These are phyloP conservation scores for Xenosphaeropsis pyriputrescens DNA, from an alignment of 2,329 filamentous ascomycete genomes.

Conservation along the genomic window DNA sequence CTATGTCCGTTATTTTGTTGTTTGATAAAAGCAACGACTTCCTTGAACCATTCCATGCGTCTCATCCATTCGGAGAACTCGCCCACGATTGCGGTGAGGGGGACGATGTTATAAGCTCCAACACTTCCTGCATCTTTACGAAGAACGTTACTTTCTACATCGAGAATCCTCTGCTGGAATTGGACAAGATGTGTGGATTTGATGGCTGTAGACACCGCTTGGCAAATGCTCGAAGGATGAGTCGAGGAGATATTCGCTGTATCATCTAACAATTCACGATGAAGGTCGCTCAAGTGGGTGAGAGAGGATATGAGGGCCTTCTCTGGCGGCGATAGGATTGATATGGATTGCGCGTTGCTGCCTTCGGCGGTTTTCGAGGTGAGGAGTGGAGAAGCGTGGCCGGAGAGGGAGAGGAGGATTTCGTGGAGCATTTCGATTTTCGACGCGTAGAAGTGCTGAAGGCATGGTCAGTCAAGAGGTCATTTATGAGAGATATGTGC, in stretches of 20 bases:
- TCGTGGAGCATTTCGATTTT: slow-evolving; percentile 73
- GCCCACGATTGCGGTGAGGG: slow-evolving; percentile 67
- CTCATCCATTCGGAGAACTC: slow-evolving; percentile 83
- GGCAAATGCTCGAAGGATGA: slow-evolving; percentile 72
- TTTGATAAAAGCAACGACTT: slow-evolving; percentile 52
- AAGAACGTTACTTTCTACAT: slow-evolving; percentile 70
- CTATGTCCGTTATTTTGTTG: slow-evolving; percentile 9
- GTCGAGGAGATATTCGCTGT: slow-evolving; percentile 51
- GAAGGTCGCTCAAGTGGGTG: slow-evolving; percentile 63
- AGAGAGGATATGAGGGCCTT: slow-evolving; percentile 66
- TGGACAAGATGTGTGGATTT: slow-evolving; percentile 57
- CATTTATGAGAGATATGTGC: neutral
- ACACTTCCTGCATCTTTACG: slow-evolving; percentile 65
- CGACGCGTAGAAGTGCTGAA: neutral
- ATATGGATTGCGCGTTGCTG: slow-evolving; percentile 28
- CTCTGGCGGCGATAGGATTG: slow-evolving; percentile 60
- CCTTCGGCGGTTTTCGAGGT: slow-evolving; percentile 27
- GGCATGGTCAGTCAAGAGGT: neutral
- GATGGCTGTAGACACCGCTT: slow-evolving; percentile 72
- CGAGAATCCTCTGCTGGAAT: slow-evolving; percentile 73
- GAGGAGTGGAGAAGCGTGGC: slow-evolving; percentile 83
- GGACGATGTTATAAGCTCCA: slow-evolving; percentile 86
- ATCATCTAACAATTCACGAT: slow-evolving; percentile 55
- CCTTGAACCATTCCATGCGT: slow-evolving; percentile 75
- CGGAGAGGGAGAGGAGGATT: slow-evolving; percentile 89